Base-by-base conservation (phyloP, 2,329 filamentous ascomycete species). In the Colletotrichum liriopes region DNA sequence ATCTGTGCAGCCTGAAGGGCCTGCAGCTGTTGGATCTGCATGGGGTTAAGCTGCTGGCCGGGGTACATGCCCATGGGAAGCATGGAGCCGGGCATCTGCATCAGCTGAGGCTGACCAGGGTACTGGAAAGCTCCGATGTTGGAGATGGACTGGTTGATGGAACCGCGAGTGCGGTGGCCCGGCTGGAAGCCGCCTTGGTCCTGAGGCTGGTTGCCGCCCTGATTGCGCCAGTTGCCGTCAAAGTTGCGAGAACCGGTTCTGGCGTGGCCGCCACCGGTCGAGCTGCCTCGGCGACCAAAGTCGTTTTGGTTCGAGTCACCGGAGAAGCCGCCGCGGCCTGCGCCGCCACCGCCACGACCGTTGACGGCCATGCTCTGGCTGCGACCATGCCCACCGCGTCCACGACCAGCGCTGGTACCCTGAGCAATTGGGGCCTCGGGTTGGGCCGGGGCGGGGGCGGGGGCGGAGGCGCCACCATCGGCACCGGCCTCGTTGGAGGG, bases 181-280 rank as follows among this genome's bases (percentile, higher is more conserved):
- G 96, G 95, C 82, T 98, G 96, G 87, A 98, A 98, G 65, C 90
- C 89, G 81, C 91, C 89, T 81, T 90, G 92, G 65, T 93, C 92
- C 80, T 94, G 93, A 75, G 91, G 90, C 82, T 94, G 92, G 78
- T 88, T 87, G 75, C 89, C 87, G 76, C 79, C 79, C 77, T 93
- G 95, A 79, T 95, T 97, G 78, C 96, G 93, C 96, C 96, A 99
- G 84, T 99, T 99, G 78, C 95, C 92, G 77, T 99, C 96, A 79
- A 98, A 98, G 84, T 98, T 99, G 74, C 96, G 92, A 32, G 96
- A 99, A 14, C 90, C 90, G 41, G 92, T 93, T 74, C 96, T 91
- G 74, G 90, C 92, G 81, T 99, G 96, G 68, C 94, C 93, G 52
- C 93, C 93, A 77, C 93, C 92, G 55, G 59, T 69, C 43, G 67